Evolutionary conservation across 352 stramenopile genomes (phyloP).

Genomic region (Globisporangium irregulare): DNA sequence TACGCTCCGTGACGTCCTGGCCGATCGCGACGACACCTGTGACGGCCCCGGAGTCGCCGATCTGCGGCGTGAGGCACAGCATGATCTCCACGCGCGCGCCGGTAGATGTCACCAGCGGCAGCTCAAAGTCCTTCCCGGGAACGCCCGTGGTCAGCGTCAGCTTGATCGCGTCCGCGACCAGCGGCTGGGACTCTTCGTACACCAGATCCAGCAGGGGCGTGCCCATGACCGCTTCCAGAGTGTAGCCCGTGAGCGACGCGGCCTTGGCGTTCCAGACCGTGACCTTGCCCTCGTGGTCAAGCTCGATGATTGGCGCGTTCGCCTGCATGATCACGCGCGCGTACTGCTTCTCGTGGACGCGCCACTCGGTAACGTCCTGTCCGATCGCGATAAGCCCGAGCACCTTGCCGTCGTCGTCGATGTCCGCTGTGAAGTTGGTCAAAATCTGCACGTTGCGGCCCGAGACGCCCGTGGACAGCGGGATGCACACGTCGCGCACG

Average conservation of each 20-base stretch:
- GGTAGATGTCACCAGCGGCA: constrained; percentile 45
- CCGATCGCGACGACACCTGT: constrained; percentile 64
- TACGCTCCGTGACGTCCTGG: constrained; percentile 62
- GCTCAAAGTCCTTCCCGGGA: constrained; percentile 47
- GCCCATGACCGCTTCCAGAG: constrained; percentile 42
- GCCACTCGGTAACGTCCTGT: constrained; percentile 51
- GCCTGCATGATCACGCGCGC: constrained; percentile 63
- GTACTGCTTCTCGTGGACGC: constrained; percentile 48
- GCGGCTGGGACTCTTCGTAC: constrained; percentile 37
- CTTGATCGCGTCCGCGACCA: constrained; percentile 43
- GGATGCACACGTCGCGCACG: constrained; percentile 41
- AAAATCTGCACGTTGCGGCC: constrained; percentile 48
- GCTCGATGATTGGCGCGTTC: constrained; percentile 74
- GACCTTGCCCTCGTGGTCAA: constrained; percentile 62
- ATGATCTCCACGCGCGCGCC: constrained; percentile 52
- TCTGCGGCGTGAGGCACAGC: constrained; percentile 51
- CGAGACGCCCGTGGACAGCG: constrained; percentile 38
- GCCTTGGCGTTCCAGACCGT: constrained; percentile 70
- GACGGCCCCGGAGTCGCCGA: constrained; percentile 34
- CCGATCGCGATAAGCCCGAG: constrained; percentile 34
- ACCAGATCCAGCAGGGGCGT: constrained; percentile 43
- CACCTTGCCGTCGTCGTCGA: constrained; percentile 32
- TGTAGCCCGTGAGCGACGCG: constrained; percentile 60
- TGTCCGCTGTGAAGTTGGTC: constrained; percentile 58
- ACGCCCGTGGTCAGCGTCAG: constrained; percentile 44